Conservation (phyloP, 2,329 filamentous ascomycete species). For the Chrysosphaeria jannelii region DNA sequence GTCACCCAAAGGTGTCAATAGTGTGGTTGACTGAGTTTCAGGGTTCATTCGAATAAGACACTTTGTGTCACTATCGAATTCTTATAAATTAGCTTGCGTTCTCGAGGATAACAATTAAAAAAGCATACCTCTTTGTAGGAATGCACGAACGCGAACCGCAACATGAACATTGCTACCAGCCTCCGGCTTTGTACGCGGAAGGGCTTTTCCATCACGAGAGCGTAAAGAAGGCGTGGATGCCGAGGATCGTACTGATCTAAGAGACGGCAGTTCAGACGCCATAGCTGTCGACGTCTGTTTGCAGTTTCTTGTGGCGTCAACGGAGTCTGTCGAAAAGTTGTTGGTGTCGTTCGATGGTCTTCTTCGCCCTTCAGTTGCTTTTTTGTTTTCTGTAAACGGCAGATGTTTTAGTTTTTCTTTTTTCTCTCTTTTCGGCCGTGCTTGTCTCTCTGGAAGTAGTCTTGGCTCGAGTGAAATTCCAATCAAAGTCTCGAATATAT, state of each 20-base stretch:
- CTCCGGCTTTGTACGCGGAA: slow-evolving; percentile 23
- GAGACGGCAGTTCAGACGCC: slow-evolving; percentile 1
- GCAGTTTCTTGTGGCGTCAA: not conserved
- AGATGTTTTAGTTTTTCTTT: slow-evolving; percentile 4
- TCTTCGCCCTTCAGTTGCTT: not conserved
- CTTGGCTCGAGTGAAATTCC: slow-evolving; percentile 13
- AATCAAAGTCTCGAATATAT: slow-evolving; percentile 9
- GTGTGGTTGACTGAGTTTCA: slow-evolving; percentile 51
- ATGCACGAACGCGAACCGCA: slow-evolving; percentile 52
- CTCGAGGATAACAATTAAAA: not conserved
- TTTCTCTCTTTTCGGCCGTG: not conserved
- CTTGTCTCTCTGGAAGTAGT: slow-evolving; percentile 12
- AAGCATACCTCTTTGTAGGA: slow-evolving; percentile 41
- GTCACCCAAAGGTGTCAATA: slow-evolving; percentile 48
- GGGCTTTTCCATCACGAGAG: slow-evolving; percentile 36
- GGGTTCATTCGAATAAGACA: slow-evolving; percentile 88
- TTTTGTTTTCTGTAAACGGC: not conserved
- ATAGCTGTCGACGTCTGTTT: not conserved
- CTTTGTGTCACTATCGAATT: slow-evolving; percentile 48
- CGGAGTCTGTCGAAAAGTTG: not conserved
- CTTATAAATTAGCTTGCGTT: slow-evolving; percentile 15
- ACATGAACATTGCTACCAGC: slow-evolving; percentile 52
- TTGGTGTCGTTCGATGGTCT: not conserved
- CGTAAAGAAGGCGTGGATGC: slow-evolving; percentile 55
- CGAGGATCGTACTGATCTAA: slow-evolving; percentile 23